These are phyloP conservation scores for Podospora australis DNA, from an alignment of 495 filamentous ascomycete species.

Conservation along the genomic window DNA sequence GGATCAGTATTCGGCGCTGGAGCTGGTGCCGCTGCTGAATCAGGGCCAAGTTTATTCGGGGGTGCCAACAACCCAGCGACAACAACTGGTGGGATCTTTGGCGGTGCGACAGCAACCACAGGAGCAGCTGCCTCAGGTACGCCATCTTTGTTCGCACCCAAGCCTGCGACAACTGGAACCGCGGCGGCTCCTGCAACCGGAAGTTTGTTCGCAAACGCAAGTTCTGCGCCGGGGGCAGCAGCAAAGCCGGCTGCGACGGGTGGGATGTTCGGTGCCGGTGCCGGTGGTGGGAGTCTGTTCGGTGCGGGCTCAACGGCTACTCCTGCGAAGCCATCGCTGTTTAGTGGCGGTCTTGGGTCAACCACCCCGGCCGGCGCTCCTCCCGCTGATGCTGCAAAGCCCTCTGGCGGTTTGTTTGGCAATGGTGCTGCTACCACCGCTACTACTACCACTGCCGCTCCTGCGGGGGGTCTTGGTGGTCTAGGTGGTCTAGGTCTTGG, in stretches of 20 bases:
- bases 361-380: slow-evolving; percentile 29
- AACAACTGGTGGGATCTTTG: slow-evolving; percentile 12
- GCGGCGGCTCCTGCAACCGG: background rate
- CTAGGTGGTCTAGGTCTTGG: slow-evolving; percentile 6
- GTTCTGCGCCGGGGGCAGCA: background rate
- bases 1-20: slow-evolving; percentile 9
- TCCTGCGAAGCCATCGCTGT: slow-evolving; percentile 25
- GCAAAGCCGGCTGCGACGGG: background rate
- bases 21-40: slow-evolving; percentile 8
- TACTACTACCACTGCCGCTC: slow-evolving; percentile 16
- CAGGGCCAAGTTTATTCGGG: slow-evolving; percentile 36
- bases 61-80: slow-evolving; percentile 23
- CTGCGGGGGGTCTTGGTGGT: slow-evolving; percentile 9
- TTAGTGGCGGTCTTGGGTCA: slow-evolving; percentile 18
- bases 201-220: background rate
- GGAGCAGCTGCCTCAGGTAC: too few relatives aligned
- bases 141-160: too few relatives aligned
- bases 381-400: slow-evolving; percentile 21
- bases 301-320: slow-evolving; percentile 15
- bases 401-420: slow-evolving; percentile 11
- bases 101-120: slow-evolving; percentile 4
- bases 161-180: background rate
- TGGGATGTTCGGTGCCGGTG: background rate
- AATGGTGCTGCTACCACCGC: slow-evolving; percentile 18
- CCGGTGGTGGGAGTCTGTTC: slow-evolving; percentile 2